Evolutionary conservation across 305 asterid species (phyloP), one percentile per base, ranked within the genome.

Genomic region (Rubia peregrina): DNA sequence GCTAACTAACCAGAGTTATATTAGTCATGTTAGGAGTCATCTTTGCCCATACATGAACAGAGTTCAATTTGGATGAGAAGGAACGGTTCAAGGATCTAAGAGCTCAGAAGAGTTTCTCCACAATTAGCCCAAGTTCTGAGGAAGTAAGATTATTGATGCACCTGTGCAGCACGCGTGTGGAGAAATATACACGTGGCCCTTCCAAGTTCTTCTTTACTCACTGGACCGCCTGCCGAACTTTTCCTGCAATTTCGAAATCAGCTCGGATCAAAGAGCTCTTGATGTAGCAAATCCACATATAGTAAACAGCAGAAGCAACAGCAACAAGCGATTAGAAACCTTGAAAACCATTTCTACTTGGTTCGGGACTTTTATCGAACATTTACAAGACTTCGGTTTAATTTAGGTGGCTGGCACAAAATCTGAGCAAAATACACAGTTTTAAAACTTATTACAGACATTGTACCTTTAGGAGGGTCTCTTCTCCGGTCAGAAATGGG

Each of bases 11-110:
- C 95, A 84, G 77, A 36, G 97, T 80, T 57, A 93, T 90, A 73
- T 90, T 96, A n/a, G 97, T 90, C 78, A 90, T 83, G 74, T 93
- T 90, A 10, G 98, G 98, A 33, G 98, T 93, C 98, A 93, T 93
- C 85, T 90, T 90, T 64, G 98, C 95, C 98, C 98, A 93, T 76
- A 93, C 95, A 14, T 96, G 95, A 65, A 93, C 89, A 0, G 90
- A 91, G 76, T 81, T 79, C 64, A 87, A 82, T 84, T 73, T 87
- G 68, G 97, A 94, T 70, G 99, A 89, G 83, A 94, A 91, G 78
- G 97, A 94, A 75, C 79, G 99, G 84, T 94, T 94, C 84, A 94
- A 89, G 84, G 99, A 94, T 82, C 82, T 94, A 74, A 86, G 94
- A 82, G 99, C 98, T 72, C 99, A 94, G 79, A 94, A 94, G 89